phyloP scores from a whole-genome alignment of 108 stramenopile species.

The Cyclotella distinguenda region DNA sequence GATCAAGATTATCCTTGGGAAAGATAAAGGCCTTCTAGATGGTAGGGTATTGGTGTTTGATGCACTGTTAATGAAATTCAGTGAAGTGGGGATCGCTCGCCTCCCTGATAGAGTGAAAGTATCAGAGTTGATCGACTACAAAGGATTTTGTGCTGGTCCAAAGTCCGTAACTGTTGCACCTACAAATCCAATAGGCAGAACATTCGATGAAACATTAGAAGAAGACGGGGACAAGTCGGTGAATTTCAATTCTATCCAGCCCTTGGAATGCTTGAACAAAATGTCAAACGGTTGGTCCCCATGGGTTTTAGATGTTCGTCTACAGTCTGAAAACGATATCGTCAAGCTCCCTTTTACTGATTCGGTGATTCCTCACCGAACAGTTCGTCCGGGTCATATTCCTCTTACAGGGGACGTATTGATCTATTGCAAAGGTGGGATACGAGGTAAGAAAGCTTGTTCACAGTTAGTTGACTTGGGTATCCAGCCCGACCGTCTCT shows the following conservation, averaged over 20 bases:
- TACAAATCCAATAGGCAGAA: constrained; percentile 47
- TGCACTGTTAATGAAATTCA: constrained; percentile 82
- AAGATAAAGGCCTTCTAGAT: constrained; percentile 56
- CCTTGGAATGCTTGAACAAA: constrained; percentile 69
- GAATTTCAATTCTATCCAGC: constrained; percentile 66
- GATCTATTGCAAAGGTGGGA: constrained; percentile 92
- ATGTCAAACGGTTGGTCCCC: constrained; percentile 87
- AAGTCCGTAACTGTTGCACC: constrained; percentile 28
- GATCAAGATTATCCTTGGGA: constrained; percentile 82
- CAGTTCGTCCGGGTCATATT: constrained; percentile 64
- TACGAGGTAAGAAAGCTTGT: constrained; percentile 88
- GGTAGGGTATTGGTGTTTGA: constrained; percentile 85
- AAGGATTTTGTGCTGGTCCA: constrained; percentile 85
- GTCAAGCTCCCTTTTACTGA: constrained; percentile 92
- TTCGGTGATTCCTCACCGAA: constrained; percentile 77
- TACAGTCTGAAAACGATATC: constrained; percentile 90
- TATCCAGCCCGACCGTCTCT: constrained; percentile 72
- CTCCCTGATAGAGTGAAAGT: constrained; percentile 45
- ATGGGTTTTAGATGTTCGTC: constrained; percentile 90
- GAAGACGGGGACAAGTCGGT: constrained; percentile 8
- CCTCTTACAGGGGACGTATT: constrained; percentile 80
- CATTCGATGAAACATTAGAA: constrained; percentile 77
- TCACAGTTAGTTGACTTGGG: constrained; percentile 68
- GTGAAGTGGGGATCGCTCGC: constrained; percentile 60
- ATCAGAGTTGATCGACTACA: constrained; percentile 79